Evolutionary conservation across 148 eudicot species (phyloP), one percentile per base, ranked within the genome.

Genomic region (Rhododendron griersonianum): DNA sequence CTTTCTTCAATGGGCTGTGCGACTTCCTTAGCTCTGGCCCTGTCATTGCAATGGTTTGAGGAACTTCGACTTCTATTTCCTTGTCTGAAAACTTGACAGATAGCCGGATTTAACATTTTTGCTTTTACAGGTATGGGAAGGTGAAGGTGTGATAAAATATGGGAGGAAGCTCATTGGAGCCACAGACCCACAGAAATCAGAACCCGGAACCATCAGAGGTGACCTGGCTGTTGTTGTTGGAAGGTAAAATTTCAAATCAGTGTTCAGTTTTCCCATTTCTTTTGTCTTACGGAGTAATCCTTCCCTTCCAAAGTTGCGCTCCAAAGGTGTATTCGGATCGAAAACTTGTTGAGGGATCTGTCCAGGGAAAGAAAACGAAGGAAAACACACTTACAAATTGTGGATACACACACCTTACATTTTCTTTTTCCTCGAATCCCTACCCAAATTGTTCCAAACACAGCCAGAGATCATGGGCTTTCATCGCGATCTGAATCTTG

Each of bases 21-120:
- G 92, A 95, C 83, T 98, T 98, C 92, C 92, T 98, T 87, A 94
- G 98, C 95, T 98, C 99, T 85, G 99, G 99, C 84, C 99, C 99
- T 35, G 99, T 98, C 63, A 23, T 98, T 79, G 99, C 98, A 57
- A 98, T 98, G 99, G 99, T 97, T 21, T 89, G 98, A 80, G 71
- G 61, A 84, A 81, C 85, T 44, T 30, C 21, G 21, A 53, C 47
- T 51, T 44, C 15, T 55, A 53, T 47, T 33, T 53, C 84, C 81
- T 71, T 71, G 3, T 55, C 47, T 57, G 76, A 39, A 33, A 78
- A 81, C 81, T 85, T 11, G 16, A 21, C 13, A 85, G 21, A 39
- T 39, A 47, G 41, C 81, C 82, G 69, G 88, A 67, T 74, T 48
- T 45, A 18, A 75, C 15, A 4, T 37, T 59, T 59, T 37, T 7